Base-by-base conservation (phyloP, 2,329 filamentous ascomycete species). In the Alternaria triticimaculans region DNA sequence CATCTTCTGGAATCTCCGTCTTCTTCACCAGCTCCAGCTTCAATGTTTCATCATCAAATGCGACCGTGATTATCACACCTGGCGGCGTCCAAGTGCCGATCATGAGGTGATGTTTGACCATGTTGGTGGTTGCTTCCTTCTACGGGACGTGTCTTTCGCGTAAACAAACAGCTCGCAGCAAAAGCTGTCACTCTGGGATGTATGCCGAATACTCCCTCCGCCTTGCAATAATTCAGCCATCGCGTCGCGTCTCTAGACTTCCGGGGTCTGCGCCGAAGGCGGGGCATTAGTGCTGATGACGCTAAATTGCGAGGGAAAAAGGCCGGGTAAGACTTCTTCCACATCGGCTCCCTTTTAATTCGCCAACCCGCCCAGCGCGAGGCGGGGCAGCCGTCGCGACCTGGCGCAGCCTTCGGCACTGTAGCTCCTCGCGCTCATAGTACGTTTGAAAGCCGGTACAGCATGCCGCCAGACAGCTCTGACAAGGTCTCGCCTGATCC, bases 11-110 rank as follows among this genome's bases (percentile, higher is more conserved):
- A 60, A 96, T 96, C 62, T 89, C 88, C 1, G 92, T 96, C 72
- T 90, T 89, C 83, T 95, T 94, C 76, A 96, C 83, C 74, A 96
- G 81, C 70, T 90, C 87, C 64, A 96, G 82, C 7, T 89, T 90
- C 68, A 94, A 83, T 43, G 88, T 88, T 80, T 94, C 91, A 71
- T 95, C 92, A 82, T 97, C 92, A 77, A 97, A 97, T 64, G 90
- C 88, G 64, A 97, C 90, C 0, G 93, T 96, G 81, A 96, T 96
- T 75, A 97, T 96, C 79, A 93, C 92, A 50, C 93, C 93, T 59
- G 93, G 93, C 62, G 91, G 92, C 65, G 92, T 95, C 93, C 93
- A 97, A 59, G 93, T 97, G 67, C 93, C 93, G 76, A 95, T 89
- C 92, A 97, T 96, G 78, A 97, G 85, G 83, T 96, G 92, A 80